A percentile compares a stretch with the other conserved stretches of the same genome.
phyloP scores from a whole-genome alignment of 257 asterid genomes.

The Nicotiana benthamiana region DNA sequence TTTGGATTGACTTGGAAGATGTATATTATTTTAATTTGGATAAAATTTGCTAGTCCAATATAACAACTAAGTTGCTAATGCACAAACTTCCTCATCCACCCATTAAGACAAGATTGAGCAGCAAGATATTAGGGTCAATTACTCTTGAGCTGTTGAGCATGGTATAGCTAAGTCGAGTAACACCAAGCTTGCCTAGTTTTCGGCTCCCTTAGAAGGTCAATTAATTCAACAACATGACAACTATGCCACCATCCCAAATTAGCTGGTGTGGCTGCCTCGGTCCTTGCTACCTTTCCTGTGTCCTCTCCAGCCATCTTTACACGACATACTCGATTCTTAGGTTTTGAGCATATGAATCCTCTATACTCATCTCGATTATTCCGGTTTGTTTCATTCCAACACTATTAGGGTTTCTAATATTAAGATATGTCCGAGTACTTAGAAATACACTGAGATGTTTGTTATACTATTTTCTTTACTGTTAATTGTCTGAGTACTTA shows the following conservation, averaged over 20 bases:
- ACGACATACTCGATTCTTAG: too few relatives aligned
- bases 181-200: background rate
- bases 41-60: background rate
- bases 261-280: too few relatives aligned
- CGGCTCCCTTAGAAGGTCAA: background rate
- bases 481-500: too few relatives aligned
- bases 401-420: background rate
- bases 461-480: too few relatives aligned
- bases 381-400: background rate
- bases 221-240: background rate
- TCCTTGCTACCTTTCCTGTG: too few relatives aligned
- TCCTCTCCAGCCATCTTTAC: too few relatives aligned
- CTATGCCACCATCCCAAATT: too few relatives aligned
- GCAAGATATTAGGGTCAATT: background rate
- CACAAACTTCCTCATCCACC: background rate
- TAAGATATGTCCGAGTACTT: too few relatives aligned
- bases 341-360: background rate
- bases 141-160: background rate
- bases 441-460: too few relatives aligned
- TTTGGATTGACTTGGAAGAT: background rate
- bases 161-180: background rate
- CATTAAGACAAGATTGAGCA: background rate
- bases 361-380: background rate
- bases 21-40: background rate
- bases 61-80: background rate